Conservation (phyloP, 345 rosid genomes). For the Microcos paniculata region DNA sequence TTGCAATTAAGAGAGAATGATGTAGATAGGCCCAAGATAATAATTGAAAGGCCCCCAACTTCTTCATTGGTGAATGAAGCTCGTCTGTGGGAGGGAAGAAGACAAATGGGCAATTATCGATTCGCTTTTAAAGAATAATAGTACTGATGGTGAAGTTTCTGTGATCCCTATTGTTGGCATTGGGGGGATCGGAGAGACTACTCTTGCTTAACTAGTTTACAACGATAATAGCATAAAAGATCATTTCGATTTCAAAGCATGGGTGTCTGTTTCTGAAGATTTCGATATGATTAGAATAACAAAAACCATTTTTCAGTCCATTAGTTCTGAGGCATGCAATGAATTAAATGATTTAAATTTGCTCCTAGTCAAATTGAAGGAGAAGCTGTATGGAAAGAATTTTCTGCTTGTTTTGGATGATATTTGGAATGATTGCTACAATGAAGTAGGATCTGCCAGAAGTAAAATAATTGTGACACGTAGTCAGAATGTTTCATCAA, state of each 20-base stretch:
- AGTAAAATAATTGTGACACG: slow-evolving; percentile 31
- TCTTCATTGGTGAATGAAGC: slow-evolving; percentile 16
- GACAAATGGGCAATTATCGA: slow-evolving; percentile 19
- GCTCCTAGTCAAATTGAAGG: slow-evolving; percentile 12
- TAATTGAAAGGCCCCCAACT: background rate
- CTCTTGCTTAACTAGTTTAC: slow-evolving; percentile 19
- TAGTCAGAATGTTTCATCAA: background rate
- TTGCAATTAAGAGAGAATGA: background rate
- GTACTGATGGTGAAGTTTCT: background rate
- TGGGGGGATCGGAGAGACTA: slow-evolving; percentile 23
- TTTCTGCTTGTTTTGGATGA: slow-evolving; percentile 15
- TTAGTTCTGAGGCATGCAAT: background rate
- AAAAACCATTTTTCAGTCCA: background rate
- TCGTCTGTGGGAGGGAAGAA: slow-evolving; percentile 28
- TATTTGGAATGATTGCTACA: slow-evolving; percentile 13
- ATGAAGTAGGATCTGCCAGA: slow-evolving; percentile 5
- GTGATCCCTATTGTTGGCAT: slow-evolving; percentile 31
- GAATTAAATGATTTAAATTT: background rate
- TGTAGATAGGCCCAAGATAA: background rate
- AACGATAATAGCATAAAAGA: slow-evolving; percentile 3
- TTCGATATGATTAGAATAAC: slow-evolving; percentile 9
- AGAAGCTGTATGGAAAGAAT: background rate
- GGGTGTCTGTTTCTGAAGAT: slow-evolving; percentile 29
- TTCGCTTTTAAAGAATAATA: slow-evolving; percentile 3
- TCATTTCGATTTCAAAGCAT: slow-evolving; percentile 19